Evolutionary conservation across 2,329 filamentous ascomycete genomes (phyloP).

Genomic region (Calonectria hongkongensis): DNA sequence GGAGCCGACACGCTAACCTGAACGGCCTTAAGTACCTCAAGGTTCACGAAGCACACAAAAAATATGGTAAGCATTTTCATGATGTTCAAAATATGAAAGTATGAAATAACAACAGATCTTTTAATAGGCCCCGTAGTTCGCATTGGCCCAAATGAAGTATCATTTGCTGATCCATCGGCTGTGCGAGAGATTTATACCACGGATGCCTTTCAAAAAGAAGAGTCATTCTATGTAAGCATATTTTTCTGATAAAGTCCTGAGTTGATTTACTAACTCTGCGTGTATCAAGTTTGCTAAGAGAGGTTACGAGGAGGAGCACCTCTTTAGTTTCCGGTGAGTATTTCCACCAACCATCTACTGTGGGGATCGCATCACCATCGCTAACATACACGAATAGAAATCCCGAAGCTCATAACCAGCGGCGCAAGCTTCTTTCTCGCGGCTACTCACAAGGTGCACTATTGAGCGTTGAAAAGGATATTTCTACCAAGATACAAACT

Average conservation of each 20-base stretch:
- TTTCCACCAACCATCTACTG: not conserved
- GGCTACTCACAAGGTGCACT: constrained; percentile 8
- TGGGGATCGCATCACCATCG: too few relatives aligned
- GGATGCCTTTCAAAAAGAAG: constrained; percentile 1
- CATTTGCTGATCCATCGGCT: not conserved
- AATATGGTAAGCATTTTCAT: not conserved
- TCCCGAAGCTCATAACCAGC: not conserved
- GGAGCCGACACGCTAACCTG: constrained; percentile 1
- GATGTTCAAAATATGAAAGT: too few relatives aligned
- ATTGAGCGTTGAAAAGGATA: not conserved
- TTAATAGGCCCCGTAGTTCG: not conserved
- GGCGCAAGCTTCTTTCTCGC: not conserved
- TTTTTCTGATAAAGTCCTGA: not conserved
- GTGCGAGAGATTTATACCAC: constrained; percentile 4
- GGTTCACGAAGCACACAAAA: not conserved
- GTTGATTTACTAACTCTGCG: not conserved
- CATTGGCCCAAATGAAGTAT: constrained; percentile 1
- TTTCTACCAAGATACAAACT: not conserved
- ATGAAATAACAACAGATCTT: too few relatives aligned
- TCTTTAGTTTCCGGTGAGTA: not conserved
- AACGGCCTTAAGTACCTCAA: not conserved
- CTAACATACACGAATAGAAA: not conserved
- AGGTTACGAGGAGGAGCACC: constrained; percentile 8
- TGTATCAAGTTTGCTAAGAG: not conserved
- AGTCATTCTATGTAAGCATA: not conserved